phyloP scores from a whole-genome alignment of 768 basidiomycete species.

The Auricularia sp. region DNA sequence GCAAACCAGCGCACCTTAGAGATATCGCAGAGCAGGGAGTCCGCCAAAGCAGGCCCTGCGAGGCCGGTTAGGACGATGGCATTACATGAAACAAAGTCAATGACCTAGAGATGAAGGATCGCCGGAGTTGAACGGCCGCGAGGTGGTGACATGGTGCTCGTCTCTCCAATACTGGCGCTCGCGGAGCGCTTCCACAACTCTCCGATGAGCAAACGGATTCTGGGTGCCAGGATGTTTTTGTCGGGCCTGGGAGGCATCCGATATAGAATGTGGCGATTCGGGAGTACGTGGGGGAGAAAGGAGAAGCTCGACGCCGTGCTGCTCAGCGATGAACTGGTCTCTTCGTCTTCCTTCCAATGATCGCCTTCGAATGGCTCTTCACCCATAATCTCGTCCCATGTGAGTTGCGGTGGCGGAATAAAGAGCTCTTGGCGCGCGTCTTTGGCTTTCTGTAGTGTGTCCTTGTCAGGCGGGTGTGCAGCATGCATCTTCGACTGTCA shows the following conservation, averaged over 20 bases:
- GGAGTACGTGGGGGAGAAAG: neutral
- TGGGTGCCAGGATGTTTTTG: neutral
- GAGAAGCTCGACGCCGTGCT: neutral
- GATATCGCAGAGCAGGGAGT: neutral
- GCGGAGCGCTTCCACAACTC: too few relatives aligned
- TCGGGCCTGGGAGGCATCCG: neutral
- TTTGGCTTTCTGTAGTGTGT: neutral
- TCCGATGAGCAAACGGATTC: neutral
- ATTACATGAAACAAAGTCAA: neutral
- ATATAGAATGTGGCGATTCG: neutral
- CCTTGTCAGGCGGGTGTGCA: neutral
- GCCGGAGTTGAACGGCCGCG: neutral
- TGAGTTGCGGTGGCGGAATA: conserved; percentile 27
- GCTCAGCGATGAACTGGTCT: conserved; percentile 4
- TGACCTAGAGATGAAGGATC: neutral
- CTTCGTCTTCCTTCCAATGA: conserved; percentile 66
- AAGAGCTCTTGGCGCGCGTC: neutral
- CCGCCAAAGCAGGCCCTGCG: neutral
- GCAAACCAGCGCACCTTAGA: neutral
- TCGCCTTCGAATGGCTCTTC: conserved; percentile 82
- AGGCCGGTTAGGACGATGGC: neutral
- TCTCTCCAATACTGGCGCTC: neutral
- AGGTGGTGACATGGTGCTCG: neutral
- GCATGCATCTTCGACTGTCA: too few relatives aligned
- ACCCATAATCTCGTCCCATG: conserved; percentile 70